A percentile compares a stretch with the other conserved stretches of the same genome.
These are phyloP conservation scores for Calophaca sinica DNA, from an alignment of 306 rosid genomes.

Conservation along the genomic window DNA sequence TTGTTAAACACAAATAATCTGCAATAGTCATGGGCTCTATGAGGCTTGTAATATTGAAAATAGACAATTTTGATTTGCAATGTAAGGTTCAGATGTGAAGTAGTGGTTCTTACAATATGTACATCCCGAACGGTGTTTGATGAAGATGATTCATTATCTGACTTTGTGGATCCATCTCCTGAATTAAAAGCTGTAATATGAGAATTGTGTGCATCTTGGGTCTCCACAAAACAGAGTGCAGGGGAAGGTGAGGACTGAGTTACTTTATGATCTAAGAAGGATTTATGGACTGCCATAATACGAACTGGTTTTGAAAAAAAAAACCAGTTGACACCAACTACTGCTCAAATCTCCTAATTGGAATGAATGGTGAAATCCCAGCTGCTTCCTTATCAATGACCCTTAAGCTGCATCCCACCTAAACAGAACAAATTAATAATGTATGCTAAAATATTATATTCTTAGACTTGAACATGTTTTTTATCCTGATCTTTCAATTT, in stretches of 20 bases:
- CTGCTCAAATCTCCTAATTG: conserved; percentile 43
- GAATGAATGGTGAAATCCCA: conserved; percentile 45
- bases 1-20: conserved; percentile 36
- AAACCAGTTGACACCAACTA: conserved; percentile 36
- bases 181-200: conserved; percentile 59
- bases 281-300: conserved; percentile 36
- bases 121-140: conserved; percentile 63
- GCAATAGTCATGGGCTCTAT: background rate
- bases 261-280: conserved; percentile 52
- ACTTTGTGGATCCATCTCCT: conserved; percentile 53
- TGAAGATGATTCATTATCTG: conserved; percentile 50
- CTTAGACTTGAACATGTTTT: background rate
- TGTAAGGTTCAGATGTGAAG: conserved; percentile 13
- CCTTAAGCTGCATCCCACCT: conserved; percentile 49
- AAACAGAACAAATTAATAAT: conserved; percentile 2
- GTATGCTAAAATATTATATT: conserved; percentile 11
- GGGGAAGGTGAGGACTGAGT: conserved; percentile 68
- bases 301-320: conserved; percentile 29
- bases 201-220: conserved; percentile 59
- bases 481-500: background rate
- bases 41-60: conserved; percentile 5
- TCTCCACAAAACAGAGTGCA: conserved; percentile 57
- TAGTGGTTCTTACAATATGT: conserved; percentile 72
- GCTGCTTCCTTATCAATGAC: conserved; percentile 37
- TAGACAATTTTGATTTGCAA: background rate